Evolutionary conservation across 768 basidiomycete species (phyloP).

Genomic region (Boletus reticuloceps): DNA sequence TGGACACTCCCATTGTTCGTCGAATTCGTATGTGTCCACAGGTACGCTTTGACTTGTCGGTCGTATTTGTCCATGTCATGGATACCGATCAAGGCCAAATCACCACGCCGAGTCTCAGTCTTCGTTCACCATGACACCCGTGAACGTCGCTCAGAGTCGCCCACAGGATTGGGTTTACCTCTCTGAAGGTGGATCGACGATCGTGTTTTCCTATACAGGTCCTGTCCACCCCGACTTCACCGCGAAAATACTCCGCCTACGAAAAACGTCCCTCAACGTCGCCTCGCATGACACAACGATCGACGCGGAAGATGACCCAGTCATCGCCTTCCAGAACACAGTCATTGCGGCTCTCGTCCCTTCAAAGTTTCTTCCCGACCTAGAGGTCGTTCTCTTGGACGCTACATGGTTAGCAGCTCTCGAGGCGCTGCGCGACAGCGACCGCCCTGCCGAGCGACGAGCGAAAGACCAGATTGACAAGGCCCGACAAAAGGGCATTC

Average conservation of each 20-base stretch:
- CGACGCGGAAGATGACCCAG: conserved; percentile 38
- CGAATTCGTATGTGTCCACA: conserved; percentile 1
- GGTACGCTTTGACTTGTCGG: conserved; percentile 4
- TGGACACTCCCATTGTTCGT: conserved; percentile 19
- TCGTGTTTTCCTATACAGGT: conserved; percentile 83
- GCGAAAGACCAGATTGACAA: conserved; percentile 59
- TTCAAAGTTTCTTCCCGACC: conserved; percentile 51
- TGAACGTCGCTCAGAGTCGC: conserved; percentile 26
- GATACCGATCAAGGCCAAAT: too few relatives aligned
- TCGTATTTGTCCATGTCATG: not conserved
- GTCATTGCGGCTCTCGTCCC: conserved; percentile 71
- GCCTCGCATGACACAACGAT: conserved; percentile 18
- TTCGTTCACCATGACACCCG: conserved; percentile 8
- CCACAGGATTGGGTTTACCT: conserved; percentile 75
- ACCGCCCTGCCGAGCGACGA: conserved; percentile 58
- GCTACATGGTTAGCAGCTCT: conserved; percentile 61
- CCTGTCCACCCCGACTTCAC: conserved; percentile 47
- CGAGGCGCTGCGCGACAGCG: conserved; percentile 39
- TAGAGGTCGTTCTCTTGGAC: conserved; percentile 47
- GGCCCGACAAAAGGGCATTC: conserved; percentile 50
- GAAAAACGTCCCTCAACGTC: conserved; percentile 46
- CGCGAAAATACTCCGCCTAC: conserved; percentile 72
- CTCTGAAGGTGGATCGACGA: conserved; percentile 89
- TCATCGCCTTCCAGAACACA: conserved; percentile 55
- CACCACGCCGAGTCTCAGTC: too few relatives aligned